Base-by-base conservation (phyloP, 2,329 filamentous ascomycete genomes). In the Penicillium sp. region DNA sequence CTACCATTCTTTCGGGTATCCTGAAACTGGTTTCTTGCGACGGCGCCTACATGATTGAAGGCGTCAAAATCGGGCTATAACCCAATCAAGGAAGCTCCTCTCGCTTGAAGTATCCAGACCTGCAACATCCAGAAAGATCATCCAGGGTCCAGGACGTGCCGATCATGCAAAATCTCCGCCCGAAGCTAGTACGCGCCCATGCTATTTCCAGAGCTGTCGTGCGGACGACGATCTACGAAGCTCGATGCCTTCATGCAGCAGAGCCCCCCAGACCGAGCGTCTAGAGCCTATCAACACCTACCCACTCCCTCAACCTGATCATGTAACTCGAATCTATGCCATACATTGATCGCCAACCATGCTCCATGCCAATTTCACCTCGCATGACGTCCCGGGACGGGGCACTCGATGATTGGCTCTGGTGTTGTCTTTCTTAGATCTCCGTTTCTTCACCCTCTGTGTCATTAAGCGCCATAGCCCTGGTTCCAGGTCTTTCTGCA, bases 161-260 rank as follows among this genome's bases (percentile, higher is more conserved):
- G 30, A 51, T n/a, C 29, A 19, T 55, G 38, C 48, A 53, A 59
- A 56, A 64, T 56, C 45, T 62, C 50, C 57, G 26, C 44, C 52
- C 44, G 21, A 56, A 19, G 38, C 58, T 38, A 45, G 11, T 69
- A 69, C 48, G 66, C 67, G 67, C 66, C 48, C 64, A 51, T 65
- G 46, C 67, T 66, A 69, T 68, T 67, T 67, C 45, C 26, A 57
- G 66, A 63, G 23, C 44, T 58, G 53, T 61, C 41, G 8, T 47
- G 59, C 59, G 57, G 55, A 54, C 51, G 47, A 15, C 45, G 49
- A 57, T 55, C 55, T 13, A 62, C 38, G 19, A 17, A 55, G 45
- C 60, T 62, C 53, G 29, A 23, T 58, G 45, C 13, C 44, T 48
- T 45, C 29, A n/a, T 35, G 46, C 50, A 30, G 44, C 55, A 58